Evolutionary conservation across 495 filamentous ascomycete species (phyloP).

Genomic region (Patellaria atrata): DNA sequence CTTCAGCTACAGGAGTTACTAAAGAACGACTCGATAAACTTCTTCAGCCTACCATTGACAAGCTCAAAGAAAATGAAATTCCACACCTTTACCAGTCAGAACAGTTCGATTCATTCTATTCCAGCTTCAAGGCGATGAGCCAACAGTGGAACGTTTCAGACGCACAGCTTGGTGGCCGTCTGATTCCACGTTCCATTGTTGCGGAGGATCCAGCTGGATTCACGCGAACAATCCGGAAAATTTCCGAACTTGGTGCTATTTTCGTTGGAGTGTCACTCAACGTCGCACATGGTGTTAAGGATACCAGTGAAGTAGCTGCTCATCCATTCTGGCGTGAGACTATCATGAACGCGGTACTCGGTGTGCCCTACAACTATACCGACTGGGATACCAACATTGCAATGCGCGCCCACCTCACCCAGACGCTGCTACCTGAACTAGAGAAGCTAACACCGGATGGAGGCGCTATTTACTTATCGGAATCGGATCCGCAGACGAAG

Average conservation of each 20-base stretch:
- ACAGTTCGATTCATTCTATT: constrained; percentile 1
- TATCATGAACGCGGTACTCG: neutral
- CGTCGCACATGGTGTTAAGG: constrained; percentile 27
- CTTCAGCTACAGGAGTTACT: constrained; percentile 3
- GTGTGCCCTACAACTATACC: constrained; percentile 2
- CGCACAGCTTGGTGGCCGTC: constrained; percentile 38
- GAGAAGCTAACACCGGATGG: constrained; percentile 18
- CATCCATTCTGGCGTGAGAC: constrained; percentile 8
- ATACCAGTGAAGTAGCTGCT: neutral
- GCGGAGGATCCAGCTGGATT: constrained; percentile 35
- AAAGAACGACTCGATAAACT: constrained; percentile 4
- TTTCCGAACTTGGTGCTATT: constrained; percentile 30
- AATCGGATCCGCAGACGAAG: constrained; percentile 29
- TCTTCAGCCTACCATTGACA: constrained; percentile 5
- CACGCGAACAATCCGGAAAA: constrained; percentile 26
- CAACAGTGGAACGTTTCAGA: constrained; percentile 6
- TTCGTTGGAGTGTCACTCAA: constrained; percentile 35
- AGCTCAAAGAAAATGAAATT: constrained; percentile 1
- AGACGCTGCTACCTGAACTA: constrained; percentile 4
- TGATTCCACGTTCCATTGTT: constrained; percentile 40
- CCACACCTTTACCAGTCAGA: constrained; percentile 7
- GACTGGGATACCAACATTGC: neutral
- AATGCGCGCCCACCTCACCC: constrained; percentile 7
- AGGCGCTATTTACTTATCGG: constrained; percentile 36
- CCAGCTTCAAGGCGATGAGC: constrained; percentile 6